Base-by-base conservation (phyloP, 768 basidiomycete genomes). In the Phlegmacium glaucopus region DNA sequence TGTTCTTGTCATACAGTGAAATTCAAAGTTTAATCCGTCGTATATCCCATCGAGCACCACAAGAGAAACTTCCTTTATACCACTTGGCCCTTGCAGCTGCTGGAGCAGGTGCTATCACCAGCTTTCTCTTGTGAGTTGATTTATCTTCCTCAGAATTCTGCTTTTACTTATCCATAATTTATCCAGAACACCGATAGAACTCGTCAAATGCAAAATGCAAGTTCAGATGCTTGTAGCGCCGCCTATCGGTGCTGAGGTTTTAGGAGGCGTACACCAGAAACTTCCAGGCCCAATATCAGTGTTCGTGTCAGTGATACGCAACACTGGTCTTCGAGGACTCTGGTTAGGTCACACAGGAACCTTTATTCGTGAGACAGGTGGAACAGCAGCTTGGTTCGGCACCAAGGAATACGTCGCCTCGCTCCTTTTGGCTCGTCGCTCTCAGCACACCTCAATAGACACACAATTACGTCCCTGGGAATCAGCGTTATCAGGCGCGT, bases 261-360 rank as follows among this genome's bases (percentile, higher is more conserved):
- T 45, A 38, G 52, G 52, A 8, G 42, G 40, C 13, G 22, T 45
- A 3, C 54, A 56, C 9, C 58, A 52, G 38, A 36, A 44, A 17
- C 61, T 63, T 15, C 60, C 60, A 30, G 64, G 64, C 4, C 64
- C 62, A 15, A 59, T 63, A 34, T 49, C 57, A 13, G 62, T 65
- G 4, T 42, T 65, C 45, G 54, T 51, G 34, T 57, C 61, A 32
- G 64, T 65, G 27, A 49, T 65, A 34, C 62, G 60, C 39, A 65
- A 48, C 13, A 57, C 59, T 17, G 61, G 61, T 16, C 12, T 59
- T 3, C 52, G 50, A 32, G 91, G 89, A 17, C 75, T 94, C 43
- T 94, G 89, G 91, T 73, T 89, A 10, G 88, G 90, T 9, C 90
- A 94, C 55, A 87, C 82, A 1, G 91, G 88, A 4, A 94, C 92